These are phyloP conservation scores for Eurotiales sp. DNA, from an alignment of 2,329 filamentous ascomycete species.

Conservation along the genomic window DNA sequence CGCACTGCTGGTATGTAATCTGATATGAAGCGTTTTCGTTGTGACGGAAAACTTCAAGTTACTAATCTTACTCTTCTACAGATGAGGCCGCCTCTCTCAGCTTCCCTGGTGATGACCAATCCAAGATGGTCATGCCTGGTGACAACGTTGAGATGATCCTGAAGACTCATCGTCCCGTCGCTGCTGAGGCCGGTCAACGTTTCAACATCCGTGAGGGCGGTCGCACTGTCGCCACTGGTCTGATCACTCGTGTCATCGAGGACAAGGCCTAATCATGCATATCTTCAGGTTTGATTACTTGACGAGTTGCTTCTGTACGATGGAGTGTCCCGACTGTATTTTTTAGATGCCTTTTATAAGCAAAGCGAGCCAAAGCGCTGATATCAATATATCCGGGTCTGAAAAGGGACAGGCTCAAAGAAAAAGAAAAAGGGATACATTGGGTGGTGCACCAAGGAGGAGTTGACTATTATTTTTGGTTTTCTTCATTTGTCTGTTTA, in stretches of 20 bases:
- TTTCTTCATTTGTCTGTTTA: constrained; percentile 7
- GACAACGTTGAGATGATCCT: constrained; percentile 98
- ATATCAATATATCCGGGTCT: constrained; percentile 19
- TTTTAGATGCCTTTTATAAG: background rate
- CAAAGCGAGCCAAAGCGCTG: constrained; percentile 32
- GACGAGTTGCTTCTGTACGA: constrained; percentile 15
- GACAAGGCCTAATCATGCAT: constrained; percentile 8
- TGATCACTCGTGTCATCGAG: constrained; percentile 68
- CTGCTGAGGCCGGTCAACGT: constrained; percentile 85
- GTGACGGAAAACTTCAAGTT: constrained; percentile 8
- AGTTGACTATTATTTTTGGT: constrained; percentile 9
- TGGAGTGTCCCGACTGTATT: constrained; percentile 7
- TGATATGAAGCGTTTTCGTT: constrained; percentile 19
- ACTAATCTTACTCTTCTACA: constrained; percentile 15
- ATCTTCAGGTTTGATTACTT: constrained; percentile 21
- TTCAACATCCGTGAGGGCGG: constrained; percentile 99
- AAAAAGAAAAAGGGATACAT: constrained; percentile 10
- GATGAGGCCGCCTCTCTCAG: constrained; percentile 70
- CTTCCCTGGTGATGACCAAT: constrained; percentile 78
- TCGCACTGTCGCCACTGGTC: constrained; percentile 78
- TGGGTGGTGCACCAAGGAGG: constrained; percentile 15
- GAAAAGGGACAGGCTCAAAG: constrained; percentile 17
- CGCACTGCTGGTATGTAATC: constrained; percentile 75
- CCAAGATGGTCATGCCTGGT: constrained; percentile 92
- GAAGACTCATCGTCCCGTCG: constrained; percentile 77